Conservation (phyloP, 768 basidiomycete species). For the Boletus edulis region DNA sequence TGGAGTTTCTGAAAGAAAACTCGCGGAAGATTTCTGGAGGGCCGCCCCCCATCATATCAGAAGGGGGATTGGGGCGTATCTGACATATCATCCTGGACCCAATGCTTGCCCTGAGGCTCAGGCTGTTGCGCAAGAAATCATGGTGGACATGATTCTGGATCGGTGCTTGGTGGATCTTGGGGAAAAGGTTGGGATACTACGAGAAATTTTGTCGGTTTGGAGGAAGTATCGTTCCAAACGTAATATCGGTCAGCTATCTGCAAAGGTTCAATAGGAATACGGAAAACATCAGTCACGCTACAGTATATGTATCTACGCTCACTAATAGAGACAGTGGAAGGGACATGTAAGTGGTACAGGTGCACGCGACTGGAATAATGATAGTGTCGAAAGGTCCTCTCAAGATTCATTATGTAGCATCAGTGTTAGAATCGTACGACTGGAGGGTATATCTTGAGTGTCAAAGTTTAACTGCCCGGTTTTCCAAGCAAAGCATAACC, state of each 20-base stretch:
- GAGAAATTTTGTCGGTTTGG: slow-evolving; percentile 16
- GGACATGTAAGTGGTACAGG: slow-evolving; percentile 22
- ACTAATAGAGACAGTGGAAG: slow-evolving; percentile 11
- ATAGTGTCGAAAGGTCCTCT: slow-evolving; percentile 7
- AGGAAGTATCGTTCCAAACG: slow-evolving; percentile 18
- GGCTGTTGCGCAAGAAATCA: slow-evolving; percentile 5
- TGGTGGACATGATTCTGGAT: slow-evolving; percentile 13
- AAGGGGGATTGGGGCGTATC: slow-evolving; percentile 3
- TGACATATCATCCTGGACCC: slow-evolving; percentile 14
- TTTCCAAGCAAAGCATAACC: slow-evolving; percentile 73
- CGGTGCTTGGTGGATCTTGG: slow-evolving; percentile 15
- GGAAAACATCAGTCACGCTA: slow-evolving; percentile 4
- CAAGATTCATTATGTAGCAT: slow-evolving; percentile 9
- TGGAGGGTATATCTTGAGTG: not conserved
- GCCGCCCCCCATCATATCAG: slow-evolving; percentile 8
- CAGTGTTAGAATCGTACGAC: slow-evolving; percentile 1
- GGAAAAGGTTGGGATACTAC: slow-evolving; percentile 14
- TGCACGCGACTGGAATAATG: slow-evolving; percentile 18
- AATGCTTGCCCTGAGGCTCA: slow-evolving; percentile 4
- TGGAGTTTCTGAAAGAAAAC: slow-evolving; percentile 1
- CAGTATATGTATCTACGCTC: slow-evolving; percentile 7
- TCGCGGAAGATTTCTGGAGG: slow-evolving; percentile 12
- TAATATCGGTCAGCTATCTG: not conserved
- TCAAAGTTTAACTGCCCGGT: slow-evolving; percentile 37
- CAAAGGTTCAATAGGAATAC: not conserved